Percentiles rank a stretch among this genome's conserved stretches.
Evolutionary conservation across 805 yeast genomes (phyloP).

Genomic region (Jamesozyma rosinii): DNA sequence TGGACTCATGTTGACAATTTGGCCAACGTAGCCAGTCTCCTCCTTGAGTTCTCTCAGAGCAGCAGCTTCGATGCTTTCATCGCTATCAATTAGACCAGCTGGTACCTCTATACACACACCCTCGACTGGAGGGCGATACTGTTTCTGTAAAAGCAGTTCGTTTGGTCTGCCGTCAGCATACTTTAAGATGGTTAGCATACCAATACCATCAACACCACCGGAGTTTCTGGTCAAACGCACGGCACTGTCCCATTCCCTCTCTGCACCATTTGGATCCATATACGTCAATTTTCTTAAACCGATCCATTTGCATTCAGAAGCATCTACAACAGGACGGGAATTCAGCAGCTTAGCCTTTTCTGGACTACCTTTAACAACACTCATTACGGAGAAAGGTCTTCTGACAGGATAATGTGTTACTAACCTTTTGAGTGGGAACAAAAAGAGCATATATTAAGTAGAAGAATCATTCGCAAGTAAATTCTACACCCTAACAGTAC

Average conservation of each 20-base stretch:
- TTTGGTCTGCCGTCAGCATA: slow-evolving; percentile 40
- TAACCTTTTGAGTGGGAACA: not conserved
- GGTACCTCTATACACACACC: slow-evolving; percentile 90
- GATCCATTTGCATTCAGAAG: slow-evolving; percentile 56
- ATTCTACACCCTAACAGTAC: not conserved
- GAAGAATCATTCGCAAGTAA: not conserved
- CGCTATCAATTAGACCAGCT: slow-evolving; percentile 86
- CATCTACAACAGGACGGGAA: slow-evolving; percentile 23
- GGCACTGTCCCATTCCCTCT: slow-evolving; percentile 86
- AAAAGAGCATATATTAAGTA: not conserved
- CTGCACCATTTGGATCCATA: slow-evolving; percentile 58
- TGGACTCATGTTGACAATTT: slow-evolving; percentile 39
- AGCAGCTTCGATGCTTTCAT: slow-evolving; percentile 65
- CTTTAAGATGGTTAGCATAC: slow-evolving; percentile 65
- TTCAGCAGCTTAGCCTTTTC: slow-evolving; percentile 29
- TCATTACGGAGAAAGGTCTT: slow-evolving; percentile 11
- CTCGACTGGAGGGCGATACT: slow-evolving; percentile 85
- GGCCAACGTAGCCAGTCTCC: slow-evolving; percentile 88
- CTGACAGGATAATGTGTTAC: not conserved
- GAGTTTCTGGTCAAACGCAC: slow-evolving; percentile 61
- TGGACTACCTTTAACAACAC: slow-evolving; percentile 29
- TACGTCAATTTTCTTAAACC: slow-evolving; percentile 58
- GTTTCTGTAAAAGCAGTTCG: slow-evolving; percentile 63
- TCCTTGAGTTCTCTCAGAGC: slow-evolving; percentile 83
- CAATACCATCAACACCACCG: slow-evolving; percentile 76